phyloP scores from a whole-genome alignment of 495 filamentous ascomycete species.

The Barbatosphaeria neglecta region DNA sequence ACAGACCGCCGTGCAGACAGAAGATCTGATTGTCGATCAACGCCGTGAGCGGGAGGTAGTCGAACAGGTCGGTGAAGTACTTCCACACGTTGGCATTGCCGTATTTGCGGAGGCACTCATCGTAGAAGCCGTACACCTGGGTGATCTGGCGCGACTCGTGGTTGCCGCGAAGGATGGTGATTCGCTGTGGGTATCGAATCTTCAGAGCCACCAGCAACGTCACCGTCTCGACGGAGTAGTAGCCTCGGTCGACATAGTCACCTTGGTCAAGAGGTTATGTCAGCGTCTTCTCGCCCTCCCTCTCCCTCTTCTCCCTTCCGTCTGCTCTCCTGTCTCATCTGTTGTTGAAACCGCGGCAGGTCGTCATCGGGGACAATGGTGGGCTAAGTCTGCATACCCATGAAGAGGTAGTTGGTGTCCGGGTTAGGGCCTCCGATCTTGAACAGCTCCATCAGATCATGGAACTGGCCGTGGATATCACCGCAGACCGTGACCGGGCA shows the following conservation, averaged over 20 bases:
- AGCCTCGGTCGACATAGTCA: constrained; percentile 93
- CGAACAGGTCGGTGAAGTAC: constrained; percentile 98
- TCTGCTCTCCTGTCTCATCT: too few relatives aligned
- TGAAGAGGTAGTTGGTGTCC: constrained; percentile 92
- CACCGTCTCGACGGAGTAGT: constrained; percentile 94
- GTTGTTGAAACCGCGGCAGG: too few relatives aligned
- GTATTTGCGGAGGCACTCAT: constrained; percentile 94
- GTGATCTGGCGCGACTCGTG: constrained; percentile 97
- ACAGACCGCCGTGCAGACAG: constrained; percentile 94
- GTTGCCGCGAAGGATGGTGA: constrained; percentile 93
- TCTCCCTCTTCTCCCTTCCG: too few relatives aligned
- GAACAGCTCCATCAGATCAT: constrained; percentile 91
- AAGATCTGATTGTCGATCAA: constrained; percentile 99
- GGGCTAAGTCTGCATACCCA: constrained; percentile 52
- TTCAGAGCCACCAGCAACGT: constrained; percentile 89
- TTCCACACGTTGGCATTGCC: constrained; percentile 99
- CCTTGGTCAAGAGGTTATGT: constrained; percentile 36
- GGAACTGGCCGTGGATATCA: constrained; percentile 90
- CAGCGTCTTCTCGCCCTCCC: too few relatives aligned
- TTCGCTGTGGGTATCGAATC: constrained; percentile 90
- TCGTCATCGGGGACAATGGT: too few relatives aligned
- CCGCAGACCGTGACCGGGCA: constrained; percentile 89
- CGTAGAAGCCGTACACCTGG: constrained; percentile 96
- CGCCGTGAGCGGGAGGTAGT: constrained; percentile 95
- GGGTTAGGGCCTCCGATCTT: constrained; percentile 85